Evolutionary conservation across 2,329 filamentous ascomycete species (phyloP).

Genomic region (Fusarium nanum): DNA sequence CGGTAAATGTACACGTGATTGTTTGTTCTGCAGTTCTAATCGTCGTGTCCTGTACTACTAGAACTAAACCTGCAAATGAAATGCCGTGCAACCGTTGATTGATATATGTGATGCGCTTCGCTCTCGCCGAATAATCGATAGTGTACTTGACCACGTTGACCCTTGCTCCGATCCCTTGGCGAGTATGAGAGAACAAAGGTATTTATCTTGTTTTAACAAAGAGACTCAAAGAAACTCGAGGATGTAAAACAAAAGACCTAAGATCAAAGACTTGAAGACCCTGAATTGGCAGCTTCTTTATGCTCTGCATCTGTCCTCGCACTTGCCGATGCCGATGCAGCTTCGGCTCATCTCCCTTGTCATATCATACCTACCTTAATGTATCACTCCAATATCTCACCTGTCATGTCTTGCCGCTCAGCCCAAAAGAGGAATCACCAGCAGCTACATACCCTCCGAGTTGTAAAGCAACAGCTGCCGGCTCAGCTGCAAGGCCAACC

Average conservation of each 20-base stretch:
- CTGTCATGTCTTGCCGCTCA: constrained; percentile 7
- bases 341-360: neutral
- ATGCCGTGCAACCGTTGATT: constrained; percentile 16
- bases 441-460: constrained; percentile 11
- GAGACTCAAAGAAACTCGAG: neutral
- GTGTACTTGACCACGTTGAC: constrained; percentile 20
- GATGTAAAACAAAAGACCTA: constrained; percentile 7
- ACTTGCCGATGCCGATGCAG: constrained; percentile 38
- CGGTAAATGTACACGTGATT: constrained; percentile 16
- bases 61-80: constrained; percentile 3
- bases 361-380: neutral
- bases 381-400: constrained; percentile 2
- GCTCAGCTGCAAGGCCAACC: constrained; percentile 39
- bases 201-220: neutral
- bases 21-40: constrained; percentile 9
- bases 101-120: constrained; percentile 23
- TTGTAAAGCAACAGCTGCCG: constrained; percentile 5
- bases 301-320: constrained; percentile 16
- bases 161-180: constrained; percentile 28
- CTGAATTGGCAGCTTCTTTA: neutral
- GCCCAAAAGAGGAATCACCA: constrained; percentile 6
- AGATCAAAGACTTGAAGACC: neutral
- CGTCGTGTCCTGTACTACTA: constrained; percentile 1
- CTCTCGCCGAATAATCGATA: constrained; percentile 37
- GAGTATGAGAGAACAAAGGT: neutral